Percentiles rank a stretch among this genome's conserved stretches.
Conservation (phyloP, 1,139 yeast genomes). For the Pichia sp. region DNA sequence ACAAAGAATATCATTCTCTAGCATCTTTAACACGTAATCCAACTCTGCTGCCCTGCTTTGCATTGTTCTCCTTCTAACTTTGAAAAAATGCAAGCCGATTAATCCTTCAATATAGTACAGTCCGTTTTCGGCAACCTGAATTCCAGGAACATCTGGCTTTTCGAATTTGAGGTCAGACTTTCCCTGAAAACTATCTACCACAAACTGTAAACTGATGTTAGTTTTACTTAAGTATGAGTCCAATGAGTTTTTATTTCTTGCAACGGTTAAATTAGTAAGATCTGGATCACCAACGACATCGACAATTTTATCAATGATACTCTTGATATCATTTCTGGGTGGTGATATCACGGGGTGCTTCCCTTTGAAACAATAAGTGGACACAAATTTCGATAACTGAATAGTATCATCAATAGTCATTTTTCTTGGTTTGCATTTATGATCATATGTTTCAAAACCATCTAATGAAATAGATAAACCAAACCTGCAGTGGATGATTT, state of each 20-base stretch:
- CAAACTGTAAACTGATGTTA: conserved; percentile 43
- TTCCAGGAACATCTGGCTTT: conserved; percentile 34
- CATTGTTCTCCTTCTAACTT: conserved; percentile 64
- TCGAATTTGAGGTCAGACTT: conserved; percentile 39
- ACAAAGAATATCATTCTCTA: conserved; percentile 63
- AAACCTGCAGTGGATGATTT: conserved; percentile 72
- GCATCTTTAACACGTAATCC: conserved; percentile 64
- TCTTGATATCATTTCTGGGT: conserved; percentile 67
- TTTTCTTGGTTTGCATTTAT: conserved; percentile 46
- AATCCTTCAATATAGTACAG: conserved; percentile 73
- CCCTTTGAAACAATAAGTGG: conserved; percentile 55
- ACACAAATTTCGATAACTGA: conserved; percentile 55
- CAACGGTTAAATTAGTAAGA: conserved; percentile 33
- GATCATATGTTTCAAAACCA: conserved; percentile 61
- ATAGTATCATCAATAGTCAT: conserved; percentile 51
- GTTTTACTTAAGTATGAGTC: conserved; percentile 52
- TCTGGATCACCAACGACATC: conserved; percentile 72
- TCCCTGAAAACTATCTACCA: conserved; percentile 61
- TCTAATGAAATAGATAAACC: conserved; percentile 63
- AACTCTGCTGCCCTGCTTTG: conserved; percentile 80
- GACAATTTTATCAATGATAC: conserved; percentile 65
- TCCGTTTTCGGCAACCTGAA: conserved; percentile 47
- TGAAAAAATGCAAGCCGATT: conserved; percentile 60
- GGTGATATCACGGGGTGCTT: conserved; percentile 55
- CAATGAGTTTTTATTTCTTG: conserved; percentile 43